Conservation (phyloP, 1,139 yeast species). For the Yamadazyma spencermartinsiae region DNA sequence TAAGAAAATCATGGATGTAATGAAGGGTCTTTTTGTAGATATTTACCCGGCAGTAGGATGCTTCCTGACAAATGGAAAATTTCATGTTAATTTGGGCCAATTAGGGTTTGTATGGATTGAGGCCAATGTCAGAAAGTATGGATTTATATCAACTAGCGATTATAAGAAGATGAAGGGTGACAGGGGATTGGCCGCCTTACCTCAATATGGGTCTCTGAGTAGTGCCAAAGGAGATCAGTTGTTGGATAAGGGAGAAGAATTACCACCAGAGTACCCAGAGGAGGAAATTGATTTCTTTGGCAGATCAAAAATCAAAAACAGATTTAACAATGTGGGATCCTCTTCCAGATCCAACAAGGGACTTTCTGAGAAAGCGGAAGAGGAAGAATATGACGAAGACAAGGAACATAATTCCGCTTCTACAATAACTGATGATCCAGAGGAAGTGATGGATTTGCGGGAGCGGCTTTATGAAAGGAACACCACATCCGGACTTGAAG, state of each 20-base stretch:
- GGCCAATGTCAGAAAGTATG: constrained; percentile 92
- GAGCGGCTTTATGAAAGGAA: constrained; percentile 38
- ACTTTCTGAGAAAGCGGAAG: constrained; percentile 15
- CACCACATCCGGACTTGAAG: constrained; percentile 10
- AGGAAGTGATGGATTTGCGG: constrained; percentile 41
- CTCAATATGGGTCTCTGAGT: constrained; percentile 28
- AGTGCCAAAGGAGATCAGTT: constrained; percentile 39
- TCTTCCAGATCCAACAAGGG: constrained; percentile 22
- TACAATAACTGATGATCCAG: constrained; percentile 36
- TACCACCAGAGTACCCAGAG: constrained; percentile 69
- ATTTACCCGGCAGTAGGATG: constrained; percentile 90
- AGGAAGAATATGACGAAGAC: constrained; percentile 14
- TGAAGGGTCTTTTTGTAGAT: constrained; percentile 76
- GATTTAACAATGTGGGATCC: constrained; percentile 20
- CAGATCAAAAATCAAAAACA: constrained; percentile 24
- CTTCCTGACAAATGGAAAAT: constrained; percentile 66
- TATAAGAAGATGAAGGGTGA: constrained; percentile 42
- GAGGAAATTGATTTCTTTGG: constrained; percentile 70
- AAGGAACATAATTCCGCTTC: constrained; percentile 21
- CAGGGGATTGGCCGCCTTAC: constrained; percentile 45
- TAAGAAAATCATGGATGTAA: constrained; percentile 77
- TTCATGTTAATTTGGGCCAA: constrained; percentile 87
- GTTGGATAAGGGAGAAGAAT: constrained; percentile 69
- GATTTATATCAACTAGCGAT: constrained; percentile 71
- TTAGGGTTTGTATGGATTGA: constrained; percentile 92